Evolutionary conservation across 768 basidiomycete species (phyloP), one percentile per base, ranked within the genome.

Genomic region (Dioszegia crocea): DNA sequence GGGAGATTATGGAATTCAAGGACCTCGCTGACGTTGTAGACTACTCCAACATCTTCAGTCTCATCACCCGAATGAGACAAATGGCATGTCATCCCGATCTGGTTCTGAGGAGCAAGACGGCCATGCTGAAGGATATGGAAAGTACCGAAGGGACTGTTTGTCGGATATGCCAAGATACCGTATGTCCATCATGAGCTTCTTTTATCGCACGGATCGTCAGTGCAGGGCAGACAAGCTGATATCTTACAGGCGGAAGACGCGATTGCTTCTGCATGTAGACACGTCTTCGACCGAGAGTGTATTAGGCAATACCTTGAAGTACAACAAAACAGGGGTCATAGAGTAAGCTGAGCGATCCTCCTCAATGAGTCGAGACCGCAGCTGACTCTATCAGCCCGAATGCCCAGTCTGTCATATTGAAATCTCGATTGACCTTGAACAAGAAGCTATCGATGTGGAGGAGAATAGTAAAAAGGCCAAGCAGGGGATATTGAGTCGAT

Each of bases 241-340:
- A 16, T 9, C 8, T 33, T 43, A 9, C 48, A 76, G 71, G 76
- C 91, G 0, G 96, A 99, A 78, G 96, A 99, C 70, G 91, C 96
- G 2, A 97, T 99, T 62, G 85, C 90, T 71, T 86, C 91, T 24
- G 88, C 86, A 66, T 99, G 96, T 73, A 84, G 84, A 39, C 96
- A 99, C 72, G 86, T 96, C 62, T 99, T 96, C 70, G 92, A 97
- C 74, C 84, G 96, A 56, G 89, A 92, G 73, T 99, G 96, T 70
- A 93, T 99, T 76, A 86, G 84, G 68, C 91, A 93, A 75, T 97
- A 97, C 73, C 81, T 98, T 47, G 84, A 89, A 64, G 83, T 86
- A 29, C 89, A 89, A 33, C 64, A 68, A 27, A 19, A 64, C 6
- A 56, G 66, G 36, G 68, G 68, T 65, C 77, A 82, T 47, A 82